Conservation (phyloP, 1,139 yeast genomes). For the Arxiozyma heterogenica region DNA sequence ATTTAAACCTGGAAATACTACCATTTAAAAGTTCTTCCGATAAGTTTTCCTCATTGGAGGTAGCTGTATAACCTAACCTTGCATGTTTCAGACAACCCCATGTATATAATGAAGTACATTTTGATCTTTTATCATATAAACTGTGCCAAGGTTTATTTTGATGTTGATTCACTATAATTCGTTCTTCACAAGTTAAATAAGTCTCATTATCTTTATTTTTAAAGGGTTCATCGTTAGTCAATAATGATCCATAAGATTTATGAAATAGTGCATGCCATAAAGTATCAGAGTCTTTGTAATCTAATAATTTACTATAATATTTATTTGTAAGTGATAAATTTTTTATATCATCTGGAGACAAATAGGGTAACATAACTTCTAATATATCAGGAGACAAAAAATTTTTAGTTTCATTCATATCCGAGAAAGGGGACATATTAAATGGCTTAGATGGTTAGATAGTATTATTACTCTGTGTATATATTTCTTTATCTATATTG, state of each 20-base stretch:
- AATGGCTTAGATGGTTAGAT: too few species aligned
- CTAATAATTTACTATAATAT: slow-evolving; percentile 27
- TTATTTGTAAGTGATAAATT: slow-evolving; percentile 39
- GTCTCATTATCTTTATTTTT: slow-evolving; percentile 19
- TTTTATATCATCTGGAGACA: slow-evolving; percentile 41
- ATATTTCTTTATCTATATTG: too few species aligned
- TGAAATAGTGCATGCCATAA: slow-evolving; percentile 42
- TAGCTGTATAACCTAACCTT: slow-evolving; percentile 45
- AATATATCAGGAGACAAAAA: slow-evolving; percentile 27
- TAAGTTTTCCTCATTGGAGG: slow-evolving; percentile 27
- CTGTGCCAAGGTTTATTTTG: slow-evolving; percentile 42
- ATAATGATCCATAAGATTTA: slow-evolving; percentile 40
- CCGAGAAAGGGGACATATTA: neutral
- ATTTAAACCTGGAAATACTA: slow-evolving; percentile 26
- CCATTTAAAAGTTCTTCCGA: slow-evolving; percentile 23
- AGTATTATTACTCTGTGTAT: neutral
- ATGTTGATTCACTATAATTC: slow-evolving; percentile 23
- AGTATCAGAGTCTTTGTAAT: slow-evolving; percentile 32
- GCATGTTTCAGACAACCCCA: slow-evolving; percentile 56
- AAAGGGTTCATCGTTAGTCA: slow-evolving; percentile 35
- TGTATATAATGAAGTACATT: slow-evolving; percentile 41
- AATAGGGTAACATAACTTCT: slow-evolving; percentile 23
- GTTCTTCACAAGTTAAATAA: slow-evolving; percentile 25
- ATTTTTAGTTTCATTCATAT: neutral
- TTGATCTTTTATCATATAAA: slow-evolving; percentile 38